Evolutionary conservation across 164 flowering plant species (phyloP).

Genomic region (Platanus orientalis): DNA sequence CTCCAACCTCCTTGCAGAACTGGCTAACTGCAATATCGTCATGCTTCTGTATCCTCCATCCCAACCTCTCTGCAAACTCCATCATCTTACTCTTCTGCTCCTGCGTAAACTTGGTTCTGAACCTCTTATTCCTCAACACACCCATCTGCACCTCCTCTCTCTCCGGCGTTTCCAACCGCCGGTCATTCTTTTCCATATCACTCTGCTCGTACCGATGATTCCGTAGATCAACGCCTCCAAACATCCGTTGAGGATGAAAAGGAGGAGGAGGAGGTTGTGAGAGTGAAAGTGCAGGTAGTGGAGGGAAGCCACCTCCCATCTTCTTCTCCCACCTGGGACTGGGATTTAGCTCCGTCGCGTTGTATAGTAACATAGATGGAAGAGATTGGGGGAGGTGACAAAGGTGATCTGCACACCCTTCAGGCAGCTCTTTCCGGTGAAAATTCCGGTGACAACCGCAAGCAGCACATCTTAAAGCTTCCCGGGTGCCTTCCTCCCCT

Average conservation of each 20-base stretch:
- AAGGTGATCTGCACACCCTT: constrained; percentile 7
- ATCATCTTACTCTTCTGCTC: constrained; percentile 4
- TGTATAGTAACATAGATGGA: constrained; percentile 9
- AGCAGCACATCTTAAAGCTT: constrained; percentile 27
- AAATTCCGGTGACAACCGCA: constrained; percentile 67
- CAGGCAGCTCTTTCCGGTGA: constrained; percentile 37
- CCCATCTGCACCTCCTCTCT: too few relatives aligned
- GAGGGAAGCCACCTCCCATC: too few relatives aligned
- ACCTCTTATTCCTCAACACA: neutral
- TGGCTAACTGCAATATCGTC: neutral
- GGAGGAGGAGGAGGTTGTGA: too few relatives aligned
- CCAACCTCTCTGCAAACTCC: constrained; percentile 5
- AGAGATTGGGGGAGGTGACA: neutral
- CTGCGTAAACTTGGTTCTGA: constrained; percentile 5
- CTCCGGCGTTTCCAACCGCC: too few relatives aligned
- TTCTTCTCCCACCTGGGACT: too few relatives aligned
- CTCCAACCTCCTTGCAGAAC: neutral
- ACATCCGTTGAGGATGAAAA: too few relatives aligned
- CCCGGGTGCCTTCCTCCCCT: constrained; percentile 5
- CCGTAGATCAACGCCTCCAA: too few relatives aligned
- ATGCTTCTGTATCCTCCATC: constrained; percentile 4
- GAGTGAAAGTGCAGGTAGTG: too few relatives aligned
- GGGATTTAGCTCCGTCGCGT: neutral
- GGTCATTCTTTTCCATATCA: too few relatives aligned
- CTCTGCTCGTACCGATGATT: too few relatives aligned